Conservation (phyloP, 257 asterid genomes). For the Capsicum rhomboideum region DNA sequence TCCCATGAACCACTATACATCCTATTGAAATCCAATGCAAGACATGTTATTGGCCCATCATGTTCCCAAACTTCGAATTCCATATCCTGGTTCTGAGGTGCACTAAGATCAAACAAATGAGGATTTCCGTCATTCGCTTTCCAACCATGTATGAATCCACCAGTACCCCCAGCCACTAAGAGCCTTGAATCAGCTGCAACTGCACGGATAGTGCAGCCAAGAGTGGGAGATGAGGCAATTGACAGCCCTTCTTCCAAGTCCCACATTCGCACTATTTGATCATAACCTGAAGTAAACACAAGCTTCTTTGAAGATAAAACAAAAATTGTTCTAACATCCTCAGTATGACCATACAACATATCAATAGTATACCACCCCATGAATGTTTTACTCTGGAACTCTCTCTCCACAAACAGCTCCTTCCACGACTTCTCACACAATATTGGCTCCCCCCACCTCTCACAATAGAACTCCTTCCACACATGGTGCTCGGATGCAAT, state of each 20-base stretch:
- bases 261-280: constrained; percentile 93
- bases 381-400: constrained; percentile 73
- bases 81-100: constrained; percentile 37
- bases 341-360: constrained; percentile 74
- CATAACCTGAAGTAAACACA: constrained; percentile 88
- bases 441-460: constrained; percentile 82
- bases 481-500: constrained; percentile 71
- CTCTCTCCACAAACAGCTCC: constrained; percentile 81
- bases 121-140: constrained; percentile 74
- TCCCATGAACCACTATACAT: constrained; percentile 98
- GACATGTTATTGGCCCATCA: constrained; percentile 85
- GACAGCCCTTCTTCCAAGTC: constrained; percentile 82
- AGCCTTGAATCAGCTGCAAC: constrained; percentile 79
- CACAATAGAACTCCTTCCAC: constrained; percentile 88
- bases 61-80: constrained; percentile 90
- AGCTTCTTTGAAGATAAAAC: constrained; percentile 72
- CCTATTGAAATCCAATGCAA: constrained; percentile 61
- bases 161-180: constrained; percentile 87
- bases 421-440: constrained; percentile 68
- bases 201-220: constrained; percentile 93
- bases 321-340: constrained; percentile 76
- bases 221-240: constrained; percentile 66
- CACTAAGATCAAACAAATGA: constrained; percentile 61
- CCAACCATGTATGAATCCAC: constrained; percentile 95
- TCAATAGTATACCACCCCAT: constrained; percentile 76